A percentile compares a stretch with the other conserved stretches of the same genome.
Evolutionary conservation across 2,329 filamentous ascomycete species (phyloP).

Genomic region (Colletotrichum sp.): DNA sequence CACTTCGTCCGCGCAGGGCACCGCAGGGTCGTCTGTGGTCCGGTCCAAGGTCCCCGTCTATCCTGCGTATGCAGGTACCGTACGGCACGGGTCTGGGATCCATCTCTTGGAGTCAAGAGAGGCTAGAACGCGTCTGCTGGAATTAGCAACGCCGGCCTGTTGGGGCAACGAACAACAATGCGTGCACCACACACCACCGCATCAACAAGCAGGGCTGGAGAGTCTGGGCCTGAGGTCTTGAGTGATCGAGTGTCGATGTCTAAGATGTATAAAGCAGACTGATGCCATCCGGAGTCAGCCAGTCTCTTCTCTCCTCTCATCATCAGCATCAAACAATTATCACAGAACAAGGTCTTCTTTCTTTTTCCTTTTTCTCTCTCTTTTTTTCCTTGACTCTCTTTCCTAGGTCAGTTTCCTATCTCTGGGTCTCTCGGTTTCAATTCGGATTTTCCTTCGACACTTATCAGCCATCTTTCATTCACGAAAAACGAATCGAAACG

Average conservation of each 20-base stretch:
- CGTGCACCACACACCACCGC: background rate
- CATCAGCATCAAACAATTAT: constrained; percentile 14
- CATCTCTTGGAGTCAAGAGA: background rate
- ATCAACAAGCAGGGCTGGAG: background rate
- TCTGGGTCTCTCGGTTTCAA: constrained; percentile 22
- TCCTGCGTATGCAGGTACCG: background rate
- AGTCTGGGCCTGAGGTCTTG: background rate
- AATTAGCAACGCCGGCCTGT: constrained; percentile 14
- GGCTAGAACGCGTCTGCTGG: constrained; percentile 8
- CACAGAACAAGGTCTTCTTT: constrained; percentile 23
- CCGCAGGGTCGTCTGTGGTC: background rate
- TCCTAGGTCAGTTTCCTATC: constrained; percentile 26
- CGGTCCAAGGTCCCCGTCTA: background rate
- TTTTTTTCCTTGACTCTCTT: constrained; percentile 27
- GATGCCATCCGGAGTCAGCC: background rate
- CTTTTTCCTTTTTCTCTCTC: constrained; percentile 26
- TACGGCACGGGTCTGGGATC: background rate
- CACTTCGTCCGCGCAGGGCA: background rate
- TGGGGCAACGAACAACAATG: background rate
- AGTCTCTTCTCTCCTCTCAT: background rate
- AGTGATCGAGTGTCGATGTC: background rate
- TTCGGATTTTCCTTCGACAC: constrained; percentile 4
- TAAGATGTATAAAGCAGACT: constrained; percentile 14
- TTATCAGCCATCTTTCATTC: background rate
- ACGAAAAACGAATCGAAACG: background rate